Percentiles rank a stretch among this genome's conserved stretches.
Conservation (phyloP, 2,329 filamentous ascomycete species). For the Pseudocercospora cruenta region DNA sequence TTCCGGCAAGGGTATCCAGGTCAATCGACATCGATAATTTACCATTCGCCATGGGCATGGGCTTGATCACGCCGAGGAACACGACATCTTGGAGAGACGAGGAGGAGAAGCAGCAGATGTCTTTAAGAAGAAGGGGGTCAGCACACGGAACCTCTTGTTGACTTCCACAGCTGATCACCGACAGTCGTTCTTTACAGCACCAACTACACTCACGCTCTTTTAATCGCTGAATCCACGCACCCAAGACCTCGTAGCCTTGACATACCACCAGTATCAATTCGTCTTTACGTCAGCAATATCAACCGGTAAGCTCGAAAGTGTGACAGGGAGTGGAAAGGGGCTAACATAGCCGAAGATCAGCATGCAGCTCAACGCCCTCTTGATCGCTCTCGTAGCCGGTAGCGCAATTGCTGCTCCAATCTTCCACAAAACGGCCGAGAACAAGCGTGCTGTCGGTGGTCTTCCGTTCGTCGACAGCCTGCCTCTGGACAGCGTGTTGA, state of each 20-base stretch:
- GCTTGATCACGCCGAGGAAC: neutral
- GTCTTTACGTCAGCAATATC: too few relatives aligned
- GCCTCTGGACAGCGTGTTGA: neutral
- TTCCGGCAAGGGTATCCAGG: neutral
- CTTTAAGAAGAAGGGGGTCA: neutral
- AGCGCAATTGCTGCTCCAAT: neutral
- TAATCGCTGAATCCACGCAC: neutral
- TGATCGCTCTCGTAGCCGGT: neutral
- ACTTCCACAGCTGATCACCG: neutral
- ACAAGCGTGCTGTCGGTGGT: neutral
- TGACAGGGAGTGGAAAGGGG: neutral
- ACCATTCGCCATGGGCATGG: neutral
- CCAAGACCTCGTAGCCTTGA: neutral
- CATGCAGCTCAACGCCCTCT: neutral
- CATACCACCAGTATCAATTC: neutral
- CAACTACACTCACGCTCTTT: neutral
- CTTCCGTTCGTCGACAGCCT: neutral
- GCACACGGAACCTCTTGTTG: neutral
- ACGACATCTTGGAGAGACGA: neutral
- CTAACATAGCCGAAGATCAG: neutral
- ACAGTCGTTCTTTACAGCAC: neutral
- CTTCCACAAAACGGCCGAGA: neutral
- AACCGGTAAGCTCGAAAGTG: too few relatives aligned
- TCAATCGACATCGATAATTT: neutral
- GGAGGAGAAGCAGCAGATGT: neutral